phyloP scores from a whole-genome alignment of 1,139 yeast species.

The Hyphopichia khmerensis region DNA sequence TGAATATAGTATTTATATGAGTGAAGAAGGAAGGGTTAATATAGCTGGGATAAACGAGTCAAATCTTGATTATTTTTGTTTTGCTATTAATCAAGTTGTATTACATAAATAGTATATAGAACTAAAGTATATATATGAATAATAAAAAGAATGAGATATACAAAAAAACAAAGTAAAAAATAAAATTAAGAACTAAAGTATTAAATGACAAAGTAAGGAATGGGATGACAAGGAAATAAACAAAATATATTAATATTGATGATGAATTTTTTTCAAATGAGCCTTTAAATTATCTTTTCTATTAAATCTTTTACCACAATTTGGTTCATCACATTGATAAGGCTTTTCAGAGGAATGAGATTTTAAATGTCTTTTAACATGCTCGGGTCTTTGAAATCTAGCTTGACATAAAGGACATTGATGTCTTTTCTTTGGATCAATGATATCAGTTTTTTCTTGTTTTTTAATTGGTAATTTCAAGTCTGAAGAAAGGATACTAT shows the following conservation, averaged over 20 bases:
- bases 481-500: slow-evolving; percentile 15
- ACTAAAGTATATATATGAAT: neutral
- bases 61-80: slow-evolving; percentile 36
- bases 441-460: slow-evolving; percentile 26
- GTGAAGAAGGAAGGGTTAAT: slow-evolving; percentile 41
- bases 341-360: slow-evolving; percentile 89
- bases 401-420: slow-evolving; percentile 77
- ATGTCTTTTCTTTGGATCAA: slow-evolving; percentile 63
- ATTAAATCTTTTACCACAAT: slow-evolving; percentile 79
- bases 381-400: slow-evolving; percentile 85
- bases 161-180: neutral
- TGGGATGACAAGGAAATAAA: neutral
- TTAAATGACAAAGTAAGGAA: neutral
- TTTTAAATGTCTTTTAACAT: slow-evolving; percentile 85
- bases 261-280: slow-evolving; percentile 65
- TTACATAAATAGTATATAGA: neutral
- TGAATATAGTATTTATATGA: slow-evolving; percentile 38
- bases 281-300: slow-evolving; percentile 68
- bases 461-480: slow-evolving; percentile 22
- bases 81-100: slow-evolving; percentile 16
- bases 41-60: slow-evolving; percentile 41
- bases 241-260: slow-evolving; percentile 5
- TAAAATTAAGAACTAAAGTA: neutral
- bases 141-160: neutral
- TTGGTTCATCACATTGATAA: slow-evolving; percentile 66